Evolutionary conservation across 192 early-diverging fungal species (phyloP).

Genomic region (Backusella psychrophila): DNA sequence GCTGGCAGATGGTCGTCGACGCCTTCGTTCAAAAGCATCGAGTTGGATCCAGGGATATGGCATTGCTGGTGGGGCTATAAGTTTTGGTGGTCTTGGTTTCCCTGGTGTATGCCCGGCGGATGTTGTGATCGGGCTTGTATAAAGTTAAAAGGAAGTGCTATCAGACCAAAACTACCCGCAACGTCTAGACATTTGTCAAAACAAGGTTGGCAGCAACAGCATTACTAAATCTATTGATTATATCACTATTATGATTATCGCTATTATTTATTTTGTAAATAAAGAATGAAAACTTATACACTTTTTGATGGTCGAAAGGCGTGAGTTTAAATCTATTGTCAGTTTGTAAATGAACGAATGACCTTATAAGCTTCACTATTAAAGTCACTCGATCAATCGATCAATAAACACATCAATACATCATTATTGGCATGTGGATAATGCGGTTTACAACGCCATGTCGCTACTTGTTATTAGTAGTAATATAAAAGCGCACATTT

Average conservation of each 20-base stretch:
- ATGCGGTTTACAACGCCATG: too few species aligned
- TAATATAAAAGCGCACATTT: too few species aligned
- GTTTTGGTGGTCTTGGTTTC: constrained; percentile 15
- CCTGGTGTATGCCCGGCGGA: constrained; percentile 13
- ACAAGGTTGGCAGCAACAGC: constrained; percentile 9
- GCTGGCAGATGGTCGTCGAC: neutral
- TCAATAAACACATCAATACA: too few species aligned
- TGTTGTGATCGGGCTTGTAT: constrained; percentile 11
- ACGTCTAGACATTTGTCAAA: constrained; percentile 7
- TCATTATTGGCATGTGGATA: too few species aligned
- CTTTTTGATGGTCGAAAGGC: neutral
- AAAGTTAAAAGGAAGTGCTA: neutral
- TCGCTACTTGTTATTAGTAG: too few species aligned
- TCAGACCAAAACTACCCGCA: neutral
- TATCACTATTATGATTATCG: neutral
- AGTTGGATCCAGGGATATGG: constrained; percentile 5
- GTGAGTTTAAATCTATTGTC: too few species aligned
- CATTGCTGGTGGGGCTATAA: constrained; percentile 18
- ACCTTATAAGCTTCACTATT: too few species aligned
- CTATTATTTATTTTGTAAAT: constrained; percentile 7
- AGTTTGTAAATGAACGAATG: neutral
- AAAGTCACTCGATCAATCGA: too few species aligned
- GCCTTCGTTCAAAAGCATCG: constrained; percentile 4
- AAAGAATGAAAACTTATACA: neutral
- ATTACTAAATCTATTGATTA: neutral